Base-by-base conservation (phyloP, 192 early-diverging fungal genomes). In the Chytriomyces sp. region DNA sequence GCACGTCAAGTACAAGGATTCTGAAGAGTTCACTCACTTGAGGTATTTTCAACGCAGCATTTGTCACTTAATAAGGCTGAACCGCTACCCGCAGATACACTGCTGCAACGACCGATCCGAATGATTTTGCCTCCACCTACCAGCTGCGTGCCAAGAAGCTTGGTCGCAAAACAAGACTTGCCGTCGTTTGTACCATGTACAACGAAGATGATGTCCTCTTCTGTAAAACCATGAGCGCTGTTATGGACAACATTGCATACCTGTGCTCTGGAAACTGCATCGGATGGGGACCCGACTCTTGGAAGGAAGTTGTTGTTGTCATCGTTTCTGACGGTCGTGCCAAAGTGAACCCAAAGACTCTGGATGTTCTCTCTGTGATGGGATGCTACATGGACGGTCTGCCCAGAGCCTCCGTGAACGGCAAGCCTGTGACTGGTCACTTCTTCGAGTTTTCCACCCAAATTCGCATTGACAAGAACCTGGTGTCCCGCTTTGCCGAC, bases 271-370 rank as follows among this genome's bases (percentile, higher is more conserved):
- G 86, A 13, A 75, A 81, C 45, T 85, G 84, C 65, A 83, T 84
- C 0, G 72, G 72, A n/a, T 91, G 89, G 89, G 91, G 89, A 20
- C 78, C 82, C 13, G 85, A 89, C 61, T 81, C 87, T 9, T 93
- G 92, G 92, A 84, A 92, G 82, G 91, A 92, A 64, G 86, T 93
- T 71, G 90, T 92, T 26, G 89, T 93, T 0, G 83, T 81, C 26
- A 87, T 93, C 70, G 92, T 94, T 7, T 89, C 93, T 7, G 93
- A 94, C 73, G 96, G 96, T 60, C 91, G 94, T 63, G 85, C 82
- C 48, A 95, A 95, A 81, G 89, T 94, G 75, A 87, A 94, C 77
- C 87, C 87, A 50, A 91, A 91, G 68, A 91, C 92, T 10, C 87
- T 94, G 65, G 89, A 91, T 50, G 83, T 90, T 18, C 82, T 93